Evolutionary conservation across 495 filamentous ascomycete genomes (phyloP), one percentile per base, ranked within the genome.

Genomic region (Aspergillus wentii): DNA sequence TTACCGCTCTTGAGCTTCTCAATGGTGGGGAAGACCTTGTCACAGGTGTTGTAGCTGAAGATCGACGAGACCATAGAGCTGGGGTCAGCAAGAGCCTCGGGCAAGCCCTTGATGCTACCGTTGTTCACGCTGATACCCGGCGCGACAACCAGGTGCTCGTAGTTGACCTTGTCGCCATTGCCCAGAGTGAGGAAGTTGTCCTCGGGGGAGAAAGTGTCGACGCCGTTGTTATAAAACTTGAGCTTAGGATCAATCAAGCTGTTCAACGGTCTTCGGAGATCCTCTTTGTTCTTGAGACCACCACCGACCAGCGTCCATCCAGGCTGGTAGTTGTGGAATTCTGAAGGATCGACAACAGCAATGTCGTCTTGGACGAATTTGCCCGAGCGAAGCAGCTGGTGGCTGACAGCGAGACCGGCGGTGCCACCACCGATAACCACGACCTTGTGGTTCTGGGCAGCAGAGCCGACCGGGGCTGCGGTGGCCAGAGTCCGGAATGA

Each of bases 221-320:
- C 69, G 14, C 56, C 40, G 3, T 73, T 41, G 46, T 72, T 68
- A 61, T 83, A 83, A 52, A 81, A 73, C 45, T 76, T 76, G 28
- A 83, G 64, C 44, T 81, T 79, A 28, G 75, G 57, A 42, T 81
- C 71, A 21, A 82, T 63, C 17, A 82, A 52, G 35, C 57, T 56
- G 9, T 60, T 54, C 26, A 83, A 54, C 5, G 72, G 76, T 32
- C 62, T 61, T 14, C 69, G 69, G 30, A 81, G 63, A 2, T 74
- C 65, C 28, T 78, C 56, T 20, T 76, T 71, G 27, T 61, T 64
- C 50, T 79, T 82, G 30, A 85, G 66, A 10, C 80, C 80, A 17
- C 79, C 78, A 31, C 76, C 79, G 23, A 83, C 80, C 3, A 85
- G 67, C 8, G 80, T 83, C 80, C 80, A 85, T 38, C 80, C 80